Conservation (phyloP, 23 red algal genomes). For the Cyanidioschyzon merolae region DNA sequence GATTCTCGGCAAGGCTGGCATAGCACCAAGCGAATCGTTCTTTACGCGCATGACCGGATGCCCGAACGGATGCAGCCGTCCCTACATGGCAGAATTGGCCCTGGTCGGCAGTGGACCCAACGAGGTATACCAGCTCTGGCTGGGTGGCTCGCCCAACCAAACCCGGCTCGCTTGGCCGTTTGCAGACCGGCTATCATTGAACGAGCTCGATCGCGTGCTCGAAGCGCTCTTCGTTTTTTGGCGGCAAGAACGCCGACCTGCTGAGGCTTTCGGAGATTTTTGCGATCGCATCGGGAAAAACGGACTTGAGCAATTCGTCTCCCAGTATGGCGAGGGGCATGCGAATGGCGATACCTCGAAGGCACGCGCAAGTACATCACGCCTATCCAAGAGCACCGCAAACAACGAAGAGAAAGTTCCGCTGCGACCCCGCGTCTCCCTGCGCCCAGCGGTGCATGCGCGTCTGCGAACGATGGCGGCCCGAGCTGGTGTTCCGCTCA, state of each 20-base stretch:
- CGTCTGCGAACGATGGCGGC: not conserved
- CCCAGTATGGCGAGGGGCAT: not conserved
- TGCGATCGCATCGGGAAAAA: constrained; percentile 79
- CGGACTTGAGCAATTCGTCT: constrained; percentile 31
- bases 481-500: not conserved
- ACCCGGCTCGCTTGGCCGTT: constrained; percentile 77
- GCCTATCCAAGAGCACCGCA: not conserved
- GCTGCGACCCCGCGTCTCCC: not conserved
- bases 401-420: not conserved
- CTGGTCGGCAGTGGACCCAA: constrained; percentile 70
- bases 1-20: constrained; percentile 41
- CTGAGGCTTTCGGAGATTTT: constrained; percentile 81
- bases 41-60: constrained; percentile 97
- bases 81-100: constrained; percentile 96
- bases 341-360: not conserved
- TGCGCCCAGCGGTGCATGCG: not conserved
- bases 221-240: constrained; percentile 56
- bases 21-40: constrained; percentile 26
- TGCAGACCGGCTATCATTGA: constrained; percentile 48
- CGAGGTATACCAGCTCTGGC: constrained; percentile 76
- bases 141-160: constrained; percentile 71
- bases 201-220: constrained; percentile 35
- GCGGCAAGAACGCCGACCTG: constrained; percentile 6
- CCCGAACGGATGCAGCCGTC: constrained; percentile 90
- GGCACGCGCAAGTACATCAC: not conserved